A percentile compares a stretch with the other conserved stretches of the same genome.
Evolutionary conservation across 257 asterid genomes (phyloP).

Genomic region (Fraxinus pennsylvanica): DNA sequence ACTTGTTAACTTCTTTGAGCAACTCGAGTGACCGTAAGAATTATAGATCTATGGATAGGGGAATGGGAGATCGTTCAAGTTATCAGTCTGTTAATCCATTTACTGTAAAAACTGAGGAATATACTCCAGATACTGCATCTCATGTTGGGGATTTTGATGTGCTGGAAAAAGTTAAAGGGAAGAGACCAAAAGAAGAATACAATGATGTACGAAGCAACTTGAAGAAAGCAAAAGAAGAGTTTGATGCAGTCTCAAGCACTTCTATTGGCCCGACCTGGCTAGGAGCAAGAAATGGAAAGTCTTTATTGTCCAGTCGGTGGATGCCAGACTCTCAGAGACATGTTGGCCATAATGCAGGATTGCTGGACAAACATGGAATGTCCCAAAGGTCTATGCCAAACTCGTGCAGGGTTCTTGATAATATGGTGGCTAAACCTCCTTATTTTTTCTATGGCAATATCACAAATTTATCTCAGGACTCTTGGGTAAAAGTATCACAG

Average conservation of each 20-base stretch:
- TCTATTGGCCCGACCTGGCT: constrained; percentile 34
- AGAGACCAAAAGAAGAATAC: constrained; percentile 56
- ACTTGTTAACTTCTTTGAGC: constrained; percentile 30
- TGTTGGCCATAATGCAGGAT: constrained; percentile 26
- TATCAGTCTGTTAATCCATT: constrained; percentile 25
- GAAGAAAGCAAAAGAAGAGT: constrained; percentile 66
- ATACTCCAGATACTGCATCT: constrained; percentile 31
- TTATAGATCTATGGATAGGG: constrained; percentile 31
- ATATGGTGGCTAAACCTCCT: constrained; percentile 64
- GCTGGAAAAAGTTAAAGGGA: constrained; percentile 61
- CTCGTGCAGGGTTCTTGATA: constrained; percentile 46
- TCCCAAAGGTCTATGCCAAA: constrained; percentile 42
- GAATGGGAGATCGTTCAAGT: constrained; percentile 25
- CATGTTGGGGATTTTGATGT: constrained; percentile 38
- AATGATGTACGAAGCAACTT: constrained; percentile 36
- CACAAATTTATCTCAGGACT: constrained; percentile 43
- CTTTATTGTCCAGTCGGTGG: constrained; percentile 30
- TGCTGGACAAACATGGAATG: constrained; percentile 39
- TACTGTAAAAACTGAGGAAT: constrained; percentile 59
- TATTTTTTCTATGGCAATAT: constrained; percentile 74
- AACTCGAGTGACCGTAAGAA: constrained; percentile 24
- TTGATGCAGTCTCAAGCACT: constrained; percentile 38
- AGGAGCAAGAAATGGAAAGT: constrained; percentile 43
- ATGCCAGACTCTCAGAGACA: constrained; percentile 33
- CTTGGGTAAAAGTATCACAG: constrained; percentile 82